Base-by-base conservation (phyloP, 1,139 yeast species). In the Yamadazyma aaseri region DNA sequence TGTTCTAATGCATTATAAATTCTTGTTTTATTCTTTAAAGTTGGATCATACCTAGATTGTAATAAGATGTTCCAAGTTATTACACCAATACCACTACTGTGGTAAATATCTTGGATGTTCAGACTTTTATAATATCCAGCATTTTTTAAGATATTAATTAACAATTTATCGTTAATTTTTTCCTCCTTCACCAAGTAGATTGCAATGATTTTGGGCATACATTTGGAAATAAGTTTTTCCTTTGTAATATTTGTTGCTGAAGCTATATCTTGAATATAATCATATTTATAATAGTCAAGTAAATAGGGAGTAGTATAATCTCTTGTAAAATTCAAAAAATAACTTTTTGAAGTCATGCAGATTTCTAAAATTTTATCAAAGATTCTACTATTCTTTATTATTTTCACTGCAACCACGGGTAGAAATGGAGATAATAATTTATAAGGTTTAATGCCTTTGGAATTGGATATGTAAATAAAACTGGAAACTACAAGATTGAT, bases 291-390 rank as follows among this genome's bases (percentile, higher is more conserved):
- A 35, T 78, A 77, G 31, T 79, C 80, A 35, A 87, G 68, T 9
- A 90, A 65, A 44, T 80, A 72, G 0, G 98, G 97, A 0, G 90
- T 73, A 1, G 92, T 85, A 48, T 79, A 84, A 15, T 79, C 76
- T 33, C 78, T 77, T 2, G 95, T 86, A 38, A 92, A 69, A 27
- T 69, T 68, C 24, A 90, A 63, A 38, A 92, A 84, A 21, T 77
- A 78, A 17, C 67, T 68, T 5, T 71, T 63, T 1, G 85, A 67
- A 28, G 87, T 73, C 1, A 80, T 84, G 20, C 87, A 64, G 5
- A 87, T 63, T 26, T 78, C 79, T 5, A 90, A 73, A 11, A 92
- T 65, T 40, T 75, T 71, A 15, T 65, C 65, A 23, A 86, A 66
- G 36, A 85, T 63, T n/a, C 67, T 61, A 0, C 80, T 76, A 33